Evolutionary conservation across 208 protist genomes (phyloP).

Genomic region (Phytomonas sp.): DNA sequence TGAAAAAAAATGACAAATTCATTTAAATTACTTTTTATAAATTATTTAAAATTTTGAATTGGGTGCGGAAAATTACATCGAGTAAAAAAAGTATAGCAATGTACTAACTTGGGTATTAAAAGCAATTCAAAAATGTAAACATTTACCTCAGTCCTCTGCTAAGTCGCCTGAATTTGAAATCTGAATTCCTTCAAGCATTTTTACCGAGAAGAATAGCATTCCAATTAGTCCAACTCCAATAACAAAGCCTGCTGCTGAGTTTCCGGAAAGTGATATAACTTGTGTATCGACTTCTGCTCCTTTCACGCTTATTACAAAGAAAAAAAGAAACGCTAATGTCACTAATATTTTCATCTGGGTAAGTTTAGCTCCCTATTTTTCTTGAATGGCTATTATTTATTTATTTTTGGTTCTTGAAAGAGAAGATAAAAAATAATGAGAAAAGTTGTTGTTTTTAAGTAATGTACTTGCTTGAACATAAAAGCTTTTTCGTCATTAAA

Average conservation of each 20-base stretch:
- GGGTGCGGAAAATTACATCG: background rate
- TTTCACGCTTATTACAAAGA: conserved; percentile 6
- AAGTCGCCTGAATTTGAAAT: conserved; percentile 35
- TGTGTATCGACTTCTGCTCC: conserved; percentile 15
- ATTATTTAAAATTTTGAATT: background rate
- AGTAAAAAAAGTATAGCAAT: background rate
- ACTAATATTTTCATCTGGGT: conserved; percentile 11
- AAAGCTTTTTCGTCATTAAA: conserved; percentile 16
- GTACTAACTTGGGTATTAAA: conserved; percentile 4
- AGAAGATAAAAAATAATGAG: conserved; percentile 6
- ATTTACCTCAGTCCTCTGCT: background rate
- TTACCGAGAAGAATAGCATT: conserved; percentile 54
- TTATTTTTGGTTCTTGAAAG: conserved; percentile 2
- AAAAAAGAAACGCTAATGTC: conserved; percentile 13
- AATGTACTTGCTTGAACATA: background rate
- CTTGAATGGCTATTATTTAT: conserved; percentile 6
- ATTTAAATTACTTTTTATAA: background rate
- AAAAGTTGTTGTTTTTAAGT: conserved; percentile 4
- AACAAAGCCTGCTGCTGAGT: conserved; percentile 43
- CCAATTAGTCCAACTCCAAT: conserved; percentile 49
- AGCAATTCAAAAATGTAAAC: conserved; percentile 6
- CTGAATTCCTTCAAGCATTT: conserved; percentile 70
- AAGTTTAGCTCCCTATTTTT: background rate
- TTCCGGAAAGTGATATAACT: conserved; percentile 61
- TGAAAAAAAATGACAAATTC: conserved; percentile 1